Conservation (phyloP, 768 basidiomycete genomes). For the Mycena albidolilacea region DNA sequence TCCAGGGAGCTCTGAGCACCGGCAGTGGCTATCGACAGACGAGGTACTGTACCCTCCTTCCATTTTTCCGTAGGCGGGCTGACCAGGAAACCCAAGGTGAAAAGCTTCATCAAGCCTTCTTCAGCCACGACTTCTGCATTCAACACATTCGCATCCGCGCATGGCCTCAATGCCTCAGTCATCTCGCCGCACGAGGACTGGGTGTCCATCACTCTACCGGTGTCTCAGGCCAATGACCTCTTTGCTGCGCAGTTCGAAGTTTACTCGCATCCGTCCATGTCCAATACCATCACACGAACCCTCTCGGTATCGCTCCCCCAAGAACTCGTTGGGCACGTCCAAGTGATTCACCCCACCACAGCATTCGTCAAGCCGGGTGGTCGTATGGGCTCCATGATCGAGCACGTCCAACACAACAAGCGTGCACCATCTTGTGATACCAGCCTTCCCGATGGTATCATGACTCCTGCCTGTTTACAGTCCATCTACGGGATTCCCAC, state of each 20-base stretch:
- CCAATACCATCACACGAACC: not conserved
- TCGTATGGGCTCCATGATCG: not conserved
- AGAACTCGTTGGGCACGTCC: not conserved
- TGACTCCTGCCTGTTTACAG: conserved; percentile 26
- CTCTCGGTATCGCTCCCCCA: not conserved
- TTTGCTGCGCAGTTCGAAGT: conserved; percentile 4
- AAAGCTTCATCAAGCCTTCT: conserved; percentile 17
- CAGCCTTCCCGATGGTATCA: not conserved
- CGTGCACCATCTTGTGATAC: not conserved
- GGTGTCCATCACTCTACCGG: conserved; percentile 19
- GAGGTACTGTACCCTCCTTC: not conserved
- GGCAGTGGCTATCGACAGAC: conserved; percentile 3
- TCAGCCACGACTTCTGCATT: conserved; percentile 5
- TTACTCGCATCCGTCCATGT: conserved; percentile 3
- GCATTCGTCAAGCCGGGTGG: not conserved
- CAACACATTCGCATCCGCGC: conserved; percentile 5
- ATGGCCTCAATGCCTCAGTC: conserved; percentile 10
- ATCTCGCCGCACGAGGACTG: conserved; percentile 21
- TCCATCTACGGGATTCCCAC: conserved; percentile 19
- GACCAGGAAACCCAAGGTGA: conserved; percentile 13
- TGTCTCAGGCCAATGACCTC: conserved; percentile 15
- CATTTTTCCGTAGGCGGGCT: not conserved
- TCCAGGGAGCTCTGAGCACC: not conserved
- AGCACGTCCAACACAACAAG: not conserved
- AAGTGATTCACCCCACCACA: not conserved